phyloP scores from a whole-genome alignment of 2,329 filamentous ascomycete genomes.

The Colletotrichum nymphaeae region DNA sequence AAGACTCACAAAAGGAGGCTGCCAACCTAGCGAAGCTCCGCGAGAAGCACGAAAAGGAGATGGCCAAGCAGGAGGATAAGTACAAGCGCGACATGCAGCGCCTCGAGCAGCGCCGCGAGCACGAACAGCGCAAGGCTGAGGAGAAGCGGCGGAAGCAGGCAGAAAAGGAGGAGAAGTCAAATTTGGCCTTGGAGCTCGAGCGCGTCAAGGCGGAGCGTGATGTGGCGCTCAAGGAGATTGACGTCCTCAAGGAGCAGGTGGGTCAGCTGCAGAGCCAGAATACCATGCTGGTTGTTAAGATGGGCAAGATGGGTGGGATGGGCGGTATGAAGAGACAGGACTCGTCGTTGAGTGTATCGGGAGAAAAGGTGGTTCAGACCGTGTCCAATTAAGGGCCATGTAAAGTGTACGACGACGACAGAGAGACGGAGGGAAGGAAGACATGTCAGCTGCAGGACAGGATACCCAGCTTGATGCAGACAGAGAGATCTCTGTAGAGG shows the following conservation, averaged over 20 bases:
- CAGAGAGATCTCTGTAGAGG: background rate
- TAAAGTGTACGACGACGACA: background rate
- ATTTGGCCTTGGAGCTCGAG: slow-evolving; percentile 64
- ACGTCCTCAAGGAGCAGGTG: slow-evolving; percentile 65
- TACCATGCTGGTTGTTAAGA: slow-evolving; percentile 64
- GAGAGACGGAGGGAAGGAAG: background rate
- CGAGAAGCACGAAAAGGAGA: slow-evolving; percentile 72
- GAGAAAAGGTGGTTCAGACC: slow-evolving; percentile 44
- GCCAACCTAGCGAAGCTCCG: slow-evolving; percentile 66
- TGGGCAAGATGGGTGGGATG: slow-evolving; percentile 50
- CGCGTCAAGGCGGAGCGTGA: slow-evolving; percentile 62
- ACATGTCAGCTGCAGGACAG: background rate
- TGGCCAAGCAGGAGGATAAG: slow-evolving; percentile 75
- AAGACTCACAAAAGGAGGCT: slow-evolving; percentile 62
- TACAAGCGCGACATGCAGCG: slow-evolving; percentile 73
- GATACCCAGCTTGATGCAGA: slow-evolving; percentile 5
- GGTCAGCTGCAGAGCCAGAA: slow-evolving; percentile 71
- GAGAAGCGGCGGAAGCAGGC: slow-evolving; percentile 60
- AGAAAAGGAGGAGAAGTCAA: slow-evolving; percentile 65
- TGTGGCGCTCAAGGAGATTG: slow-evolving; percentile 62
- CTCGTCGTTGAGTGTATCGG: slow-evolving; percentile 47
- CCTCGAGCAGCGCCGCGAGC: slow-evolving; percentile 71
- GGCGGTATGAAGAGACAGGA: slow-evolving; percentile 39
- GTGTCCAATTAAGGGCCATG: slow-evolving; percentile 70
- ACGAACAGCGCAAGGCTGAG: slow-evolving; percentile 71